A percentile compares a stretch with the other conserved stretches of the same genome.
These are phyloP conservation scores for Lasiodiplodia theobromae DNA, from an alignment of 2,329 filamentous ascomycete species.

Conservation along the genomic window DNA sequence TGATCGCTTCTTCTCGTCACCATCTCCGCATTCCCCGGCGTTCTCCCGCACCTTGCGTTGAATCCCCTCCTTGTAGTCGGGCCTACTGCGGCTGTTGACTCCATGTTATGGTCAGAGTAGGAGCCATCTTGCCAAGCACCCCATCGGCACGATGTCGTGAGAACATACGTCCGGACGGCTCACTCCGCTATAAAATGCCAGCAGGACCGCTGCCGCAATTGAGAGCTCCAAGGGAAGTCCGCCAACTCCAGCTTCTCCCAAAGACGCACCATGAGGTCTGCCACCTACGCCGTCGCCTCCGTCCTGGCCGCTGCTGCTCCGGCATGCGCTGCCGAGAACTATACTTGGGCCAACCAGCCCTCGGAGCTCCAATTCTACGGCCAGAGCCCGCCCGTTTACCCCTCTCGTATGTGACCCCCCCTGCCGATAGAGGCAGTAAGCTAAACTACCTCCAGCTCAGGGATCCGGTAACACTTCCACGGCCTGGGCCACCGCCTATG, in stretches of 20 bases:
- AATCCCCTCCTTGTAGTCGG: background rate
- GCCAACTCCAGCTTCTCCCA: constrained; percentile 13
- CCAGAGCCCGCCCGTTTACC: constrained; percentile 41
- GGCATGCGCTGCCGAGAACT: constrained; percentile 26
- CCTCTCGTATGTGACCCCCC: constrained; percentile 36
- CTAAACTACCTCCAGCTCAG: constrained; percentile 34
- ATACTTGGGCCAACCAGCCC: constrained; percentile 26
- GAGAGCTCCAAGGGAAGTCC: background rate
- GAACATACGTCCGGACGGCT: constrained; percentile 21
- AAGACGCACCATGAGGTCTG: constrained; percentile 17
- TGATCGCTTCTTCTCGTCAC: constrained; percentile 2
- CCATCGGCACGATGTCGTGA: constrained; percentile 15
- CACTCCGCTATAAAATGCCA: constrained; percentile 8
- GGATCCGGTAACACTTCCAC: constrained; percentile 34
- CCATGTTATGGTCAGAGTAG: background rate
- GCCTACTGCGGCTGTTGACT: constrained; percentile 8
- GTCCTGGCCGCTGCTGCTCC: constrained; percentile 26
- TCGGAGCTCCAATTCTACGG: constrained; percentile 42
- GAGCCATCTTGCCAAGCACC: constrained; percentile 7
- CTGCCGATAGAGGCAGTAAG: no score
- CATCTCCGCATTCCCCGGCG: background rate
- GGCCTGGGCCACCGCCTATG: constrained; percentile 40
- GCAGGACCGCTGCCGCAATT: background rate
- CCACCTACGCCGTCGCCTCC: constrained; percentile 11
- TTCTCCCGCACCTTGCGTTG: constrained; percentile 6